Conservation (phyloP, 2,329 filamentous ascomycete species). For the Clonostachys solani region DNA sequence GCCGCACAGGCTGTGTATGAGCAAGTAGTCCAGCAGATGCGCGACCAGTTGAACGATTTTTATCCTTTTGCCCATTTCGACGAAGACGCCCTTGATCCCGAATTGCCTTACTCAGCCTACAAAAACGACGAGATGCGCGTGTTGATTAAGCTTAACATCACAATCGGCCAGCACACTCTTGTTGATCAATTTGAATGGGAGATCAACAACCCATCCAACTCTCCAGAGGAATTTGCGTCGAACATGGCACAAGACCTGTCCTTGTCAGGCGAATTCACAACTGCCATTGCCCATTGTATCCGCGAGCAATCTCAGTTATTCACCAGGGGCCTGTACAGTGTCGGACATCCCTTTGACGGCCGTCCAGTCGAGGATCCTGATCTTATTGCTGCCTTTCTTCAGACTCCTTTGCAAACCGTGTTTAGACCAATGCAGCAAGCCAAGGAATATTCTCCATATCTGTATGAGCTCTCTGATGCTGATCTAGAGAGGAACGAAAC, state of each 20-base stretch:
- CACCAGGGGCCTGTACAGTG: slow-evolving; percentile 86
- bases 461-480: slow-evolving; percentile 89
- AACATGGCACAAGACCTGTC: slow-evolving; percentile 88
- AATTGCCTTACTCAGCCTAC: slow-evolving; percentile 87
- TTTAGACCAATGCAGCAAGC: slow-evolving; percentile 90
- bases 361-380: slow-evolving; percentile 90
- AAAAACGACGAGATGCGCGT: slow-evolving; percentile 99
- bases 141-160: slow-evolving; percentile 93
- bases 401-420: slow-evolving; percentile 74
- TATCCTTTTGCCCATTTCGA: slow-evolving; percentile 89
- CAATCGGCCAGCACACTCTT: slow-evolving; percentile 88
- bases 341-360: slow-evolving; percentile 93
- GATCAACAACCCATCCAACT: slow-evolving; percentile 91
- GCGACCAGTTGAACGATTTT: slow-evolving; percentile 88
- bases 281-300: slow-evolving; percentile 96
- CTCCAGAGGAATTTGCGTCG: slow-evolving; percentile 87
- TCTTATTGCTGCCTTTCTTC: slow-evolving; percentile 78
- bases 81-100: slow-evolving; percentile 85
- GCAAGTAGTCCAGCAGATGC: slow-evolving; percentile 63
- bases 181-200: slow-evolving; percentile 99
- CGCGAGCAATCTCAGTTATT: slow-evolving; percentile 94
- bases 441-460: slow-evolving; percentile 88
- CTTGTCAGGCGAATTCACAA: slow-evolving; percentile 91
- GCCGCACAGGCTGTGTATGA: slow-evolving; percentile 60
- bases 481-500: slow-evolving; percentile 89